phyloP scores from a whole-genome alignment of 306 rosid species.

The Cucumis melo region DNA sequence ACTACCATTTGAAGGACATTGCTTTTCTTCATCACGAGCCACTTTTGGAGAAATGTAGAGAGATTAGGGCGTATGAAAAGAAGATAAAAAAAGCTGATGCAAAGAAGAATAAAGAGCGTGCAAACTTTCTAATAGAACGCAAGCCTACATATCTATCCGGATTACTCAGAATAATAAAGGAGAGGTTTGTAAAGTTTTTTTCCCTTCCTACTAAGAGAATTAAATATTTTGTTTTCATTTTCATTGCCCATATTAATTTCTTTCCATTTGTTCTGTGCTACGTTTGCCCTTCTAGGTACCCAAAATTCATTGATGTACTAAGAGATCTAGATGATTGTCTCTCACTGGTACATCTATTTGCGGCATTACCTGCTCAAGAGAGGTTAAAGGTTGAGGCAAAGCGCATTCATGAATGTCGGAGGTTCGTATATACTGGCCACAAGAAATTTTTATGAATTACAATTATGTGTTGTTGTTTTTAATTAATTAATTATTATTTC shows the following conservation, averaged over 20 bases:
- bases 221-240: background rate
- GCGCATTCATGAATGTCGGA: slow-evolving; percentile 50
- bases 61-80: slow-evolving; percentile 50
- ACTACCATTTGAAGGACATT: slow-evolving; percentile 84
- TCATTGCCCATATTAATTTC: background rate
- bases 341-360: slow-evolving; percentile 83
- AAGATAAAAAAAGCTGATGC: slow-evolving; percentile 80
- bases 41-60: slow-evolving; percentile 54
- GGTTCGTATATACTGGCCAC: slow-evolving; percentile 24
- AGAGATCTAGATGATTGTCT: slow-evolving; percentile 94
- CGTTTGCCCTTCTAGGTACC: slow-evolving; percentile 42
- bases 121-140: slow-evolving; percentile 31
- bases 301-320: slow-evolving; percentile 74
- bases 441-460: background rate
- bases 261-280: background rate
- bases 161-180: slow-evolving; percentile 51
- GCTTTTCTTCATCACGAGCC: slow-evolving; percentile 89
- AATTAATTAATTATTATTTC: too few species aligned
- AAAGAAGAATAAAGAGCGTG: slow-evolving; percentile 65
- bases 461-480: background rate
- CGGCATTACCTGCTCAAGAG: slow-evolving; percentile 69
- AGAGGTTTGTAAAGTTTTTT: slow-evolving; percentile 40
- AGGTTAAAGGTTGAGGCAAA: slow-evolving; percentile 52
- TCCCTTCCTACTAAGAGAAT: background rate
- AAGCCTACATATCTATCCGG: slow-evolving; percentile 35